Percentiles rank a stretch among this genome's conserved stretches.
phyloP scores from a whole-genome alignment of 139 green algal species.

The Yamagishiella unicocca region DNA sequence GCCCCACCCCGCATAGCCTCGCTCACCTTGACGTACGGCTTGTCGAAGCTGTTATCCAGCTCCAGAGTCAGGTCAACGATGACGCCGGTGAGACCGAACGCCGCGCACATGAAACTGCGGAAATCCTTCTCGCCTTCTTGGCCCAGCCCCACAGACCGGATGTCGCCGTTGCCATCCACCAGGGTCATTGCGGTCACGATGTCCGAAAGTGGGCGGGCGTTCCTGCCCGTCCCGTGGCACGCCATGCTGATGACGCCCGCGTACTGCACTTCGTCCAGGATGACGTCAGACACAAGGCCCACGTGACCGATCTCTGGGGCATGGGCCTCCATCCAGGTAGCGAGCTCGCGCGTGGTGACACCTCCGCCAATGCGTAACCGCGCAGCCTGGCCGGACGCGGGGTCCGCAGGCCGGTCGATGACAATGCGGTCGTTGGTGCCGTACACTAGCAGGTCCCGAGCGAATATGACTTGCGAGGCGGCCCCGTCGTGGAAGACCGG shows the following conservation, averaged over 20 bases:
- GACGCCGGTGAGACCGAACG: constrained; percentile 1
- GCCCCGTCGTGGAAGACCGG: not conserved
- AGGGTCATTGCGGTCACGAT: not conserved
- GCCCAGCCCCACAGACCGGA: not conserved
- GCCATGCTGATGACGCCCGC: not conserved
- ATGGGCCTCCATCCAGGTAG: not conserved
- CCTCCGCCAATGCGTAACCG: not conserved
- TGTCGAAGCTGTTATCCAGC: not conserved
- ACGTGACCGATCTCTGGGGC: not conserved
- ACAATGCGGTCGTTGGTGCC: not conserved
- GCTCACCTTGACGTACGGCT: not conserved
- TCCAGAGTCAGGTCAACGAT: not conserved
- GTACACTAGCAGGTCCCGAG: not conserved
- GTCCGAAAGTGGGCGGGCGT: not conserved
- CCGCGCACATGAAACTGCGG: not conserved
- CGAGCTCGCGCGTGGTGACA: not conserved
- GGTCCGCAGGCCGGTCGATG: not conserved
- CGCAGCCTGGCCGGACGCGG: no score
- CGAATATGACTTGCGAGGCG: not conserved
- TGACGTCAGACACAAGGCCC: not conserved
- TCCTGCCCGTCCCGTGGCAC: not conserved
- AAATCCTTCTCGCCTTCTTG: not conserved
- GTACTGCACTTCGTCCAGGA: not conserved
- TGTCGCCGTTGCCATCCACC: not conserved
- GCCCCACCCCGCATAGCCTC: no score